A percentile compares a stretch with the other conserved stretches of the same genome.
phyloP scores from a whole-genome alignment of 2,329 filamentous ascomycete species.

The Penicillium sp. region DNA sequence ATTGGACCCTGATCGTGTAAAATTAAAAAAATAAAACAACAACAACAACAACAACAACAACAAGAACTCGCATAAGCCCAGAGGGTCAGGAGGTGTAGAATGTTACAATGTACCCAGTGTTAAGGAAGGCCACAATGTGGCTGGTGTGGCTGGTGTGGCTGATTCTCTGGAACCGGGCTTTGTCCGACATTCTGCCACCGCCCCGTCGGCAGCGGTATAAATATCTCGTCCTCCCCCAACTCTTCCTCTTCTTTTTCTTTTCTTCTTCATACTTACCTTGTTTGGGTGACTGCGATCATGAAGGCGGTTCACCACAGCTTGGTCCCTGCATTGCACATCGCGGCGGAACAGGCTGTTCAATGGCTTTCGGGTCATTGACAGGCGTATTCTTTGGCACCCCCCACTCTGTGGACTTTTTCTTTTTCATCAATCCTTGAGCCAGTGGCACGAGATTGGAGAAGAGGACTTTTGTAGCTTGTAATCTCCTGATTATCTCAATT shows the following conservation, averaged over 20 bases:
- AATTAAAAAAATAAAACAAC: no score
- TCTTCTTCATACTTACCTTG: slow-evolving; percentile 53
- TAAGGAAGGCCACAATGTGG: no score
- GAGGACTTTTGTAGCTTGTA: slow-evolving; percentile 17
- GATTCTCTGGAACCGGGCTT: not conserved
- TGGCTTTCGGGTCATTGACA: slow-evolving; percentile 45
- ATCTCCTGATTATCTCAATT: no score
- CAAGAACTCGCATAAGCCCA: no score
- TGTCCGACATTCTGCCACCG: not conserved
- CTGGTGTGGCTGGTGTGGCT: not conserved
- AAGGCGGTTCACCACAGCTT: slow-evolving; percentile 45
- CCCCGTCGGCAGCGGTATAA: not conserved
- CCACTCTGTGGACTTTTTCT: slow-evolving; percentile 24
- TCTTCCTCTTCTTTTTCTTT: slow-evolving; percentile 30
- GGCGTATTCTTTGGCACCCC: slow-evolving; percentile 41
- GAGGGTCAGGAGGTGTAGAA: no score
- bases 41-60: no score
- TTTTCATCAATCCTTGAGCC: slow-evolving; percentile 36
- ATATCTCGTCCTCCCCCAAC: not conserved
- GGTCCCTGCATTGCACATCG: slow-evolving; percentile 58
- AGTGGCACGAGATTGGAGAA: slow-evolving; percentile 35
- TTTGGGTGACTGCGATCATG: slow-evolving; percentile 48
- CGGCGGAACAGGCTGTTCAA: slow-evolving; percentile 50
- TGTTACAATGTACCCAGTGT: no score
- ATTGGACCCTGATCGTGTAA: no score